These are phyloP conservation scores for Syncephalis fuscata DNA, from an alignment of 371 early-diverging fungal genomes.

Conservation along the genomic window DNA sequence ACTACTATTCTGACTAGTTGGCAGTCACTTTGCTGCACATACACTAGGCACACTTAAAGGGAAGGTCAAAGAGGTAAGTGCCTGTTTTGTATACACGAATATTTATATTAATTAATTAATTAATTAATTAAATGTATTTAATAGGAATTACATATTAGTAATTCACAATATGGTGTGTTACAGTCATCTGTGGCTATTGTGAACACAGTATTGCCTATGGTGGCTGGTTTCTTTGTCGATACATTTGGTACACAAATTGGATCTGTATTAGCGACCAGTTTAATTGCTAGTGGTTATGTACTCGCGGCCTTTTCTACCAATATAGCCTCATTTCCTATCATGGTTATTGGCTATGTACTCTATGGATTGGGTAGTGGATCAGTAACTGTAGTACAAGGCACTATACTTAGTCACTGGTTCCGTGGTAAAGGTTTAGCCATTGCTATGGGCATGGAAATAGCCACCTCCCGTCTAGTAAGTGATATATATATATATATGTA, in stretches of 20 bases:
- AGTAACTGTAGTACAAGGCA: slow-evolving; percentile 48
- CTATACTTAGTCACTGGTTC: slow-evolving; percentile 58
- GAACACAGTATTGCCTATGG: slow-evolving; percentile 45
- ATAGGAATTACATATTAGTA: slow-evolving; percentile 43
- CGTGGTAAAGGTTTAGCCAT: slow-evolving; percentile 39
- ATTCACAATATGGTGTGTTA: slow-evolving; percentile 50
- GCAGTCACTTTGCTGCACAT: slow-evolving; percentile 57
- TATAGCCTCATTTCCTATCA: slow-evolving; percentile 23
- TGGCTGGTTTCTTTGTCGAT: slow-evolving; percentile 58
- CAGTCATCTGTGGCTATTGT: slow-evolving; percentile 53
- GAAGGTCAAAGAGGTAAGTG: slow-evolving; percentile 40
- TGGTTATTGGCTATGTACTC: slow-evolving; percentile 46
- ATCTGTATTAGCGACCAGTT: slow-evolving; percentile 37
- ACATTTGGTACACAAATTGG: slow-evolving; percentile 47
- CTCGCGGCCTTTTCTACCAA: slow-evolving; percentile 41
- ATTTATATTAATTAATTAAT: background rate
- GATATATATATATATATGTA: background rate
- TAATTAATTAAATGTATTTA: background rate
- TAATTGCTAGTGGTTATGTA: slow-evolving; percentile 39
- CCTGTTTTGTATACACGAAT: no score
- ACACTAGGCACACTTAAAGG: slow-evolving; percentile 51
- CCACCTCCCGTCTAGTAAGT: slow-evolving; percentile 37
- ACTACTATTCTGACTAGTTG: slow-evolving; percentile 21
- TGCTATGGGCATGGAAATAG: slow-evolving; percentile 42
- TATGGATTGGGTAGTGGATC: slow-evolving; percentile 58